Percentiles rank a stretch among this genome's conserved stretches.
Conservation (phyloP, 306 rosid species). For the Prunus campanulata region DNA sequence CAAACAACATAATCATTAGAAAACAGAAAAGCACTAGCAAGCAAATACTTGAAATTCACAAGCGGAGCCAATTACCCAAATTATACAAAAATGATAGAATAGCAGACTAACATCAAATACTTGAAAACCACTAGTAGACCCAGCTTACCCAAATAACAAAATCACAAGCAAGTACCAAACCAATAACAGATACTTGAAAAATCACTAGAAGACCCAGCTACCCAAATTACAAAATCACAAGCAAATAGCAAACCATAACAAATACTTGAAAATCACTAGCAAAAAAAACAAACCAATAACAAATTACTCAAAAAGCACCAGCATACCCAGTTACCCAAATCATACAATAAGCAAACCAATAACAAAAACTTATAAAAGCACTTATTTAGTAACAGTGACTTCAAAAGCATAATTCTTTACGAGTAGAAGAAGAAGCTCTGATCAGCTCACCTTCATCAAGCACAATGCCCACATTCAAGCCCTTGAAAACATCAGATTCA, state of each 20-base stretch:
- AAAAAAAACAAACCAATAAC: neutral
- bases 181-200: neutral
- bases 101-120: neutral
- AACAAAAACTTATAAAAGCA: neutral
- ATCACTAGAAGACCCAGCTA: neutral
- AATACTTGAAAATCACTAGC: neutral
- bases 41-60: neutral
- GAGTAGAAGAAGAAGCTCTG: neutral
- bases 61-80: neutral
- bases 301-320: neutral
- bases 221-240: neutral
- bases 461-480: constrained; percentile 68
- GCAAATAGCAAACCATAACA: neutral
- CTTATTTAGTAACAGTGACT: neutral
- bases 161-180: neutral
- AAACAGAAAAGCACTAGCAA: neutral
- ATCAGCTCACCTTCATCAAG: constrained; percentile 72
- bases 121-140: neutral
- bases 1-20: neutral
- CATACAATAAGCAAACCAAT: neutral
- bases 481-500: constrained; percentile 43
- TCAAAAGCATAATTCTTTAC: neutral
- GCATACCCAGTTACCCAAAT: neutral
- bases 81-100: neutral
- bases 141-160: neutral